Evolutionary conservation across 2,329 filamentous ascomycete genomes (phyloP).

Genomic region (Apiospora marii): DNA sequence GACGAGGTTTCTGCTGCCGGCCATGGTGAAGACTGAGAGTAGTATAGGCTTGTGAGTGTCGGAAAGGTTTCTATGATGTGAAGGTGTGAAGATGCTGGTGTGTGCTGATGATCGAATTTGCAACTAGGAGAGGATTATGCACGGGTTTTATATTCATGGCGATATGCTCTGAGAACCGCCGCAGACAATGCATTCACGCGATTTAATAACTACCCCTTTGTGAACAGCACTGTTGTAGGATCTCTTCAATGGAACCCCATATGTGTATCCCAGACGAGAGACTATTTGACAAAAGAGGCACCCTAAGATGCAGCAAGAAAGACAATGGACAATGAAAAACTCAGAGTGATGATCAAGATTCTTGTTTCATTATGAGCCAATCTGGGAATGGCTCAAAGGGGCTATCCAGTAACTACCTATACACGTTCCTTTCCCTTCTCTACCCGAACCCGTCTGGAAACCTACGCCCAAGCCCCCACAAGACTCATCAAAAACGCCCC

Average conservation of each 20-base stretch:
- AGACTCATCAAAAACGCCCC: constrained; percentile 70
- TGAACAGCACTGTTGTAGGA: neutral
- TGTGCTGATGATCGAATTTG: neutral
- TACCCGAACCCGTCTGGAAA: no score
- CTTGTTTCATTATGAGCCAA: neutral
- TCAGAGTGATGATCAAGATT: neutral
- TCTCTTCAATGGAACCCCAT: neutral
- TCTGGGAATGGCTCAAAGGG: neutral
- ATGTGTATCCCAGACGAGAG: no score
- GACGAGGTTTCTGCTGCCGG: neutral
- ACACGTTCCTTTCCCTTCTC: no score
- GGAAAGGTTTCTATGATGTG: neutral
- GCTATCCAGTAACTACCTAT: neutral
- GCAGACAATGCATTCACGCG: neutral
- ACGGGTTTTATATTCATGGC: neutral
- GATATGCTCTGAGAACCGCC: neutral
- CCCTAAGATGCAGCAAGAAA: neutral
- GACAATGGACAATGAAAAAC: neutral
- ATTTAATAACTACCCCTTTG: neutral
- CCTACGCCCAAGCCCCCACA: constrained; percentile 69
- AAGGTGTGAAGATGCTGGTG: neutral
- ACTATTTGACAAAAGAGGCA: neutral
- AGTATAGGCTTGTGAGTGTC: neutral
- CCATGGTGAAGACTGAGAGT: neutral
- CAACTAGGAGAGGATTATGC: neutral